These are phyloP conservation scores for barrel medic (Medicago truncatula) DNA, from an alignment of 306 rosid species.

Conservation along the genomic window DNA sequence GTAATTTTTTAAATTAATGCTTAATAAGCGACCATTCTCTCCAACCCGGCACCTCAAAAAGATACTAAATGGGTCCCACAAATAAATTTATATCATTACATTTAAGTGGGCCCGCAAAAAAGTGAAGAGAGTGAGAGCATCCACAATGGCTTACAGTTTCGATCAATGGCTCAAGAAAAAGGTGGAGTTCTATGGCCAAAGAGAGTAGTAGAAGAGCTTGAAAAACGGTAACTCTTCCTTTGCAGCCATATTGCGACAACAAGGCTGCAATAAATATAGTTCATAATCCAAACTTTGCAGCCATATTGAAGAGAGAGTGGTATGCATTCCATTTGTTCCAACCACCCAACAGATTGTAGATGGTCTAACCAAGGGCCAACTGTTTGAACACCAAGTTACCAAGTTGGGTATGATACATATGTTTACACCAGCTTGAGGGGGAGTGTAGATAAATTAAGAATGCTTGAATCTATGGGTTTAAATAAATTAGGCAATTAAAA, in stretches of 20 bases:
- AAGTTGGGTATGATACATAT: neutral
- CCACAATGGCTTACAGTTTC: neutral
- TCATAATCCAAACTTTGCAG: neutral
- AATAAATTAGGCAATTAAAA: neutral
- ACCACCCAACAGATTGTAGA: slow-evolving; percentile 2
- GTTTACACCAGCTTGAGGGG: neutral
- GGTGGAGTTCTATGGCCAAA: neutral
- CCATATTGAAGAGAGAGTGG: neutral
- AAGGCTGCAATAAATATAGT: neutral
- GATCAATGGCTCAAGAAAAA: neutral
- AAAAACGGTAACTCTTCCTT: neutral
- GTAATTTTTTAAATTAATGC: too few species aligned
- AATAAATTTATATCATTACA: neutral
- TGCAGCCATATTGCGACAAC: neutral
- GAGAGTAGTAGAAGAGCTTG: neutral
- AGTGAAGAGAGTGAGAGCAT: neutral
- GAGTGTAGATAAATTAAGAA: neutral
- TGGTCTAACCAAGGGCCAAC: neutral
- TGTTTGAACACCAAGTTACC: neutral
- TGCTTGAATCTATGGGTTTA: neutral
- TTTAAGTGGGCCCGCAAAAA: neutral
- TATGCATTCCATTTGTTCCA: slow-evolving; percentile 8
- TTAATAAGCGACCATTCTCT: too few species aligned
- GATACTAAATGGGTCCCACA: neutral
- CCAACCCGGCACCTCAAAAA: neutral